Evolutionary conservation across 345 rosid species (phyloP), one percentile per base, ranked within the genome.

Genomic region (Aquilaria yunnanensis): DNA sequence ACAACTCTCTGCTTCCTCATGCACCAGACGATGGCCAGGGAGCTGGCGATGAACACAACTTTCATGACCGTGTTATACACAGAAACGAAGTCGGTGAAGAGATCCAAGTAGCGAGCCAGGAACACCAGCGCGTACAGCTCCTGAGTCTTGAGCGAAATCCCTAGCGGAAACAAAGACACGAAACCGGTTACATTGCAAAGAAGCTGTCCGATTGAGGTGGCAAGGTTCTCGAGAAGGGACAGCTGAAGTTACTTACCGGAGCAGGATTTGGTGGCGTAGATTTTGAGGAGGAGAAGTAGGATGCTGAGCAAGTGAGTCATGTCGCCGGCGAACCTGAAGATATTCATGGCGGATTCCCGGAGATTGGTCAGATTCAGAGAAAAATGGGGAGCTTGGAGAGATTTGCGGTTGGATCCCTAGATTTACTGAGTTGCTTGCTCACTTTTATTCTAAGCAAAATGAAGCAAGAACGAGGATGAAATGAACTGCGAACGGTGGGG

Each of bases 291-390:
- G 66, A 93, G 92, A 65, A 93, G 88, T 51, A 93, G 74, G 64
- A 90, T 80, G 60, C 96, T 90, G 71, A 80, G 80, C 76, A 93
- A 76, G 80, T 93, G 98, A 75, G 94, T 85, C 97, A 87, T 87
- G 67, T 92, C 98, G 9, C 98, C 98, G 14, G 88, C 85, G 66
- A 93, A 86, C 75, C 98, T 82, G 77, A 93, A 90, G 71, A 93
- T 83, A 76, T 93, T 93, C 98, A 93, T 93, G 43, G 43, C 43
- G 43, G 43, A 37, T 2, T 37, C 8, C 7, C 43, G 43, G 43
- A 37, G 43, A 9, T 23, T 23, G 23, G 23, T 23, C 23, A 23
- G 32, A 51, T 2, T 45, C 23, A n/a, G 11, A 58, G 50, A 12
- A 61, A 54, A 53, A 46, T 52, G 52, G 67, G 23, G 23, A 23